Base-by-base conservation (phyloP, 1,284 basidiomycete genomes). In the Malassezia pachydermatis region DNA sequence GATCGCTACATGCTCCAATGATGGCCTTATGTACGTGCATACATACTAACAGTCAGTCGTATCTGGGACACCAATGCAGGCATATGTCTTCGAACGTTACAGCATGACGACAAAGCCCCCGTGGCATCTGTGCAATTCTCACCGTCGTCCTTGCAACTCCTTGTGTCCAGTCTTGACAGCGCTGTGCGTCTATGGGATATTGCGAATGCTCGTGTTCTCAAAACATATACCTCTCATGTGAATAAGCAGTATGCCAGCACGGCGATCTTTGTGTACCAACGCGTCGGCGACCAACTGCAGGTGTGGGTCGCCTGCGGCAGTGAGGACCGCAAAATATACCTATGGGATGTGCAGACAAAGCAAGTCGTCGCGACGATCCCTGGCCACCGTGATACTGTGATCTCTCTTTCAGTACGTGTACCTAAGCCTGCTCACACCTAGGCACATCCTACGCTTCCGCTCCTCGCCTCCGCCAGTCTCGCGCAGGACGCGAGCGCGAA, bases 11-110 rank as follows among this genome's bases (percentile, higher is more conserved):
- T 86, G 84, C 57, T 85, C 87, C 17, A 94, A 92, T 81, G 94
- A 99, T 73, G 92, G 90, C 2, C 74, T 95, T 40, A 90, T 98
- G 88, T 92, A 61, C 70, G 86, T 75, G 14, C 37, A 43, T 10
- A 27, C 30, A n/a, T 30, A 17, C 39, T 41, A 2, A 41, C n/a
- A n/a, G 16, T n/a, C 23, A 56, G 54, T 9, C 57, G 68, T 0
- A 40, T 70, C 1, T 99, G 94, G 94, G 90, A 96, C 66, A 83
- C 87, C 0, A 83, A 88, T 46, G 90, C 88, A 0, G 94, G 90
- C 1, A 89, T 96, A 72, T 99, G 94, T 74, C 76, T 99, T 34
- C 96, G 92, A 72, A 98, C 94, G 4, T 73, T 99, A 22, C 88
- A 90, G 10, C 90, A 96, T 62, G 88, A 90, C 63, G 87, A 90